Percentiles rank a stretch among this genome's conserved stretches.
Conservation (phyloP, 257 asterid genomes). For the Scutellaria minor region DNA sequence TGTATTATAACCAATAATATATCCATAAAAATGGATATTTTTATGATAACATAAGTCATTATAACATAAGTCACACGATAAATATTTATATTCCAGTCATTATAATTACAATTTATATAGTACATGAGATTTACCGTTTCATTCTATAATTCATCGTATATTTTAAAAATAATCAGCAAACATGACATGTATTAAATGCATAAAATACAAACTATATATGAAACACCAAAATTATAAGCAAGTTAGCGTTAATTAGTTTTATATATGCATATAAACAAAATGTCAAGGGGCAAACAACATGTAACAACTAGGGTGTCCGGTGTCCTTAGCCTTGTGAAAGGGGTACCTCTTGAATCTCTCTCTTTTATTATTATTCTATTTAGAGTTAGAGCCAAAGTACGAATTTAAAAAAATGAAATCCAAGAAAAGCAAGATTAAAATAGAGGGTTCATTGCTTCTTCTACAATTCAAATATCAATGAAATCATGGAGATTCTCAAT, state of each 20-base stretch:
- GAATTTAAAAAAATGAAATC: neutral
- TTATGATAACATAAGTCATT: too few relatives aligned
- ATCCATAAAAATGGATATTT: too few relatives aligned
- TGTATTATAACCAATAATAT: too few relatives aligned
- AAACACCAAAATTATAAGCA: neutral
- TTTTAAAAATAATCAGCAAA: too few relatives aligned
- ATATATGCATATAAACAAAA: neutral
- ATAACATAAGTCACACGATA: too few relatives aligned
- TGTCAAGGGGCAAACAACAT: conserved; percentile 27
- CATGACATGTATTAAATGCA: too few relatives aligned
- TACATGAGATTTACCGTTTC: too few relatives aligned
- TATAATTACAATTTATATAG: too few relatives aligned
- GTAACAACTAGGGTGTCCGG: conserved; percentile 14
- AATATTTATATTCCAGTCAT: too few relatives aligned
- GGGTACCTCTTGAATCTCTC: conserved; percentile 13
- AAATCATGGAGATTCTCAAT: conserved; percentile 45
- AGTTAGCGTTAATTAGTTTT: conserved; percentile 4
- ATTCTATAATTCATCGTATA: too few relatives aligned
- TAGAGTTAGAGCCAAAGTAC: neutral
- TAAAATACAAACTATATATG: too few relatives aligned
- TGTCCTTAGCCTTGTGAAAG: conserved; percentile 31
- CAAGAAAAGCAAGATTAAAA: neutral
- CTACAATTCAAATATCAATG: conserved; percentile 42
- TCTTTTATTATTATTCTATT: neutral
- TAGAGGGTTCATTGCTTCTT: conserved; percentile 51